Percentiles rank a stretch among this genome's conserved stretches.
Conservation (phyloP, 805 yeast genomes). For the Saccharomycopsis javanensis region DNA sequence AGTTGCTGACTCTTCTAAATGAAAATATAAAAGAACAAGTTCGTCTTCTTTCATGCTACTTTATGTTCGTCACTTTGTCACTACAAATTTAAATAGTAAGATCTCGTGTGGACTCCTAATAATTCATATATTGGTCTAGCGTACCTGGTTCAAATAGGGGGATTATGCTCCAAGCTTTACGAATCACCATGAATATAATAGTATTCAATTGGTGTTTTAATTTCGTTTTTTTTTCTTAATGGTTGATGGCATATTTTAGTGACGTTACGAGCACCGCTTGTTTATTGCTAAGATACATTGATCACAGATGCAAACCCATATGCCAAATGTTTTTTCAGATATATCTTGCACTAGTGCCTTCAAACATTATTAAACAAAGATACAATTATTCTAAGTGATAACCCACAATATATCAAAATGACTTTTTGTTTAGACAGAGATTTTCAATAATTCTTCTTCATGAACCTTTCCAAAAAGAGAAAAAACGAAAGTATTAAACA, state of each 20-base stretch:
- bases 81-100: too few species aligned
- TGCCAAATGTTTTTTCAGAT: too few species aligned
- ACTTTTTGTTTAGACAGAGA: too few species aligned
- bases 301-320: too few species aligned
- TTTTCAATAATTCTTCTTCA: too few species aligned
- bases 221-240: neutral
- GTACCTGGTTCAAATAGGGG: neutral
- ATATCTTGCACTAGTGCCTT: too few species aligned
- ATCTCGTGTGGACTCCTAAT: neutral
- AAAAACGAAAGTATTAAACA: too few species aligned
- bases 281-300: too few species aligned
- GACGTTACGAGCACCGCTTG: neutral
- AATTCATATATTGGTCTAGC: neutral
- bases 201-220: neutral
- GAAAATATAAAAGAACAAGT: constrained; percentile 4
- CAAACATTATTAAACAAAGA: too few species aligned
- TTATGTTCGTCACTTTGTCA: neutral
- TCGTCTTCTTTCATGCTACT: constrained; percentile 6
- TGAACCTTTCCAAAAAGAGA: too few species aligned
- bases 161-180: neutral
- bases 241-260: neutral
- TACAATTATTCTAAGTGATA: too few species aligned
- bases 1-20: constrained; percentile 10
- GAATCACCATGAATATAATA: neutral
- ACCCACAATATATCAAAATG: too few species aligned